phyloP scores from a whole-genome alignment of 1,284 basidiomycete genomes.

The Puccinia horiana region DNA sequence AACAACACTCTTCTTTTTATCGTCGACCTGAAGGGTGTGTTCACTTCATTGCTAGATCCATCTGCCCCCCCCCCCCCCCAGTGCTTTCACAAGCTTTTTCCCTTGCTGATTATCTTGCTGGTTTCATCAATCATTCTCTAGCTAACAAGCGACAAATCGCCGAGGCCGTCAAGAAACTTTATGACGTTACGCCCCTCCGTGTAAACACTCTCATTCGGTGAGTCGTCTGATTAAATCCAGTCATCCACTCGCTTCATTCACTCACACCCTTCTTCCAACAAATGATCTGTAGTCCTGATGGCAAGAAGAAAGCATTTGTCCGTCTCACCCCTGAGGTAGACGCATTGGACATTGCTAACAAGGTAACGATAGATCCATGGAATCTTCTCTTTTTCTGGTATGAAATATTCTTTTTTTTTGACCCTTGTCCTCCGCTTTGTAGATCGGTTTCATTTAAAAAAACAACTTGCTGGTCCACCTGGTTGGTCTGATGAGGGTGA shows the following conservation, averaged over 20 bases:
- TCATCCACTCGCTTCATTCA: neutral
- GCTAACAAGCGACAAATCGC: constrained; percentile 99
- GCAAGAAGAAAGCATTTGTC: constrained; percentile 99
- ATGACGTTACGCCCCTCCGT: constrained; percentile 93
- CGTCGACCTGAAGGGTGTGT: constrained; percentile 72
- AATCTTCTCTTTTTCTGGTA: neutral
- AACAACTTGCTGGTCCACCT: neutral
- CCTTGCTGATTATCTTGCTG: neutral
- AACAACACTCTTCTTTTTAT: constrained; percentile 99
- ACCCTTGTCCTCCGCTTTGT: constrained; percentile 36
- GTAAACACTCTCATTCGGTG: constrained; percentile 97
- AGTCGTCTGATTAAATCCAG: no score
- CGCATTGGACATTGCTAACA: constrained; percentile 97
- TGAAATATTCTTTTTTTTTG: constrained; percentile 26
- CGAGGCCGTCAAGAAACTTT: constrained; percentile 98
- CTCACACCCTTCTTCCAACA: neutral
- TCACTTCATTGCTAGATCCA: no score
- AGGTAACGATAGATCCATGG: constrained; percentile 66
- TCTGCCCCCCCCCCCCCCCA: no score
- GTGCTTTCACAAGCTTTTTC: neutral
- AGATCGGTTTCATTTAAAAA: constrained; percentile 79
- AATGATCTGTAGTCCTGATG: constrained; percentile 73
- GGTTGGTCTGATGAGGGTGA: constrained; percentile 2
- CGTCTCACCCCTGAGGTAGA: constrained; percentile 93
- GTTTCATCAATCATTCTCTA: no score